Base-by-base conservation (phyloP, 108 stramenopile species). In the Pseudonitzschia delicatissima region DNA sequence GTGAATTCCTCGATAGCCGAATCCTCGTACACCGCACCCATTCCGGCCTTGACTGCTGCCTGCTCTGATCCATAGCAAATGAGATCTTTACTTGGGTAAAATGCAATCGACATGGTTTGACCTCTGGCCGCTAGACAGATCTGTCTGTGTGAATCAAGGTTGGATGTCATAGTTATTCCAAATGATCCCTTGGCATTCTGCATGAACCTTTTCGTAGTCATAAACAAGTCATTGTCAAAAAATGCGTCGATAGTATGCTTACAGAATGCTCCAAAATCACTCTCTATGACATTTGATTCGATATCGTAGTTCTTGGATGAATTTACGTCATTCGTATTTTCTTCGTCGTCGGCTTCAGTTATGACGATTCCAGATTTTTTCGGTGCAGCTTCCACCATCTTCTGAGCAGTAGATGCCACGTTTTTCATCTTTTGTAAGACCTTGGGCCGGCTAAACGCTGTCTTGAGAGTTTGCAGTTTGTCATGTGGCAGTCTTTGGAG, bases 11-110 rank as follows among this genome's bases (percentile, higher is more conserved):
- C n/a, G n/a, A n/a, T n/a, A n/a, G n/a, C n/a, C n/a, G n/a, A n/a
- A 45, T 7, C 26, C 59, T 31, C 77, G 12, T 69, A 62, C 4
- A 48, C 60, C 37, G 64, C 58, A 44, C 60, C 72, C 47, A 88
- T 45, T 21, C 84, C 87, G 18, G 87, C 85, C 66, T 92, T 92
- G 27, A 88, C 87, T 2, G 91, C 87, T 11, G 87, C 91, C 72
- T 89, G 91, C 62, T 92, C 91, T 5, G 85, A 87, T 15, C 91
- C 91, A 64, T 72, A 92, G 45, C 84, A 86, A 58, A 92, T 80
- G 15, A 92, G 47, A 12, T 84, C 87, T 64, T 92, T 92, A 11
- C 57, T 49, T 4, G 91, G 91, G 65, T 87, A 92, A 67, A 92
- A 87, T 34, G 81, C 87, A 60, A 92, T 65, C 2, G 86, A 87